These are phyloP conservation scores for Globisporangium paddicum DNA, from an alignment of 352 stramenopile genomes.

Conservation along the genomic window DNA sequence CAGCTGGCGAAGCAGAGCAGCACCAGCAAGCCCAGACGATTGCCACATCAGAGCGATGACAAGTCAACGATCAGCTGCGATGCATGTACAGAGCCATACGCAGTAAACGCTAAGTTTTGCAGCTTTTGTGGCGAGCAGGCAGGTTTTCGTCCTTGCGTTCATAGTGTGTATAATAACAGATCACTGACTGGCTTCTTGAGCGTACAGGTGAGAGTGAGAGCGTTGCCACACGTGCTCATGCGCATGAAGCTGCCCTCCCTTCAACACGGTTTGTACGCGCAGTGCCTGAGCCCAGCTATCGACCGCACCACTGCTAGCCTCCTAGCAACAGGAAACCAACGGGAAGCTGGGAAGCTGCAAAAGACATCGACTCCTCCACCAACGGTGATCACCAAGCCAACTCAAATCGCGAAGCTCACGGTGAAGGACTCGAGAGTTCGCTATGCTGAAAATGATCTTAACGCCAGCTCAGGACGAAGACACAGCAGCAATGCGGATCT, in stretches of 20 bases:
- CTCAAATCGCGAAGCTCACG: neutral
- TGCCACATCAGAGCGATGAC: neutral
- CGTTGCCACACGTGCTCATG: neutral
- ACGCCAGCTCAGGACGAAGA: too few species aligned
- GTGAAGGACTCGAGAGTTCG: too few species aligned
- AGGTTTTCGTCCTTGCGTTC: too few species aligned
- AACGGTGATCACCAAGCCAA: neutral
- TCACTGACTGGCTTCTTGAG: too few species aligned
- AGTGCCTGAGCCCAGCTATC: neutral
- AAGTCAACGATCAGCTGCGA: neutral
- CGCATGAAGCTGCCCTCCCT: constrained; percentile 5
- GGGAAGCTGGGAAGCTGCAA: neutral
- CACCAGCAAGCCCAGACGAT: neutral
- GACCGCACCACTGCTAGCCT: neutral
- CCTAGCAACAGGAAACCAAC: neutral
- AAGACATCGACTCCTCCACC: neutral
- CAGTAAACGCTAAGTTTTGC: neutral
- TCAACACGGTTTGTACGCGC: neutral
- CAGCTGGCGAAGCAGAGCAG: neutral
- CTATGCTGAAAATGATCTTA: too few species aligned
- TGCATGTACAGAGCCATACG: neutral
- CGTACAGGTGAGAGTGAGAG: neutral
- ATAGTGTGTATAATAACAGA: too few species aligned
- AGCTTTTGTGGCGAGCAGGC: neutral
- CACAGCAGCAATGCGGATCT: too few species aligned